Conservation (phyloP, 352 stramenopile species). For the Globisporangium iwayamae region DNA sequence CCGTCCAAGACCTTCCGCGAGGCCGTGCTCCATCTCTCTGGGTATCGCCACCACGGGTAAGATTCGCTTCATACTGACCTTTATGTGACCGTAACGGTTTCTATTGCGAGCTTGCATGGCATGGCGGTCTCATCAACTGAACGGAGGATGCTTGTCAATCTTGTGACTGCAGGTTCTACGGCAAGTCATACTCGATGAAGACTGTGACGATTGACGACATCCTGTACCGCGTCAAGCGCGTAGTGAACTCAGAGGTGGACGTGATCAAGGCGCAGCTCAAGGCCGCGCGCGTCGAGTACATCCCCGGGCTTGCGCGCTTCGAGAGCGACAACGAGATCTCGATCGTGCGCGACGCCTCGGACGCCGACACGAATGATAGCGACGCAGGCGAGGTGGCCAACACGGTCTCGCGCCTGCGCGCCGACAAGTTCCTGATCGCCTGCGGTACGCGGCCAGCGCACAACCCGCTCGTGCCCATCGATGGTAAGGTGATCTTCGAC, state of each 20-base stretch:
- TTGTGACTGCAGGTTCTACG: conserved; percentile 53
- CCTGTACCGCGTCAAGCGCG: conserved; percentile 72
- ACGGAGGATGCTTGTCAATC: background rate
- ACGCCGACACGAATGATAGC: conserved; percentile 4
- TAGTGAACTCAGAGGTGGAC: conserved; percentile 74
- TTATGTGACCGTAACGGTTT: background rate
- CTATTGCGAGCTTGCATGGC: background rate
- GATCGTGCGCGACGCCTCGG: conserved; percentile 37
- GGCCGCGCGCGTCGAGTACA: conserved; percentile 62
- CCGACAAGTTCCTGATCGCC: conserved; percentile 81
- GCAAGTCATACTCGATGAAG: conserved; percentile 83
- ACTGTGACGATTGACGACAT: conserved; percentile 84
- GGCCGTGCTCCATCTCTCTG: conserved; percentile 86
- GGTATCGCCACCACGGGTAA: conserved; percentile 84
- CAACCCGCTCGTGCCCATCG: conserved; percentile 71
- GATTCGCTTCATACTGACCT: background rate
- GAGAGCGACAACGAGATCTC: conserved; percentile 76
- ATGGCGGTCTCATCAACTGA: background rate
- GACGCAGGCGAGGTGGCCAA: conserved; percentile 19
- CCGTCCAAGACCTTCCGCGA: conserved; percentile 90
- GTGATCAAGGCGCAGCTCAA: conserved; percentile 83
- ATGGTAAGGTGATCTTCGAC: conserved; percentile 81
- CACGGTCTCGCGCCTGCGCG: conserved; percentile 43
- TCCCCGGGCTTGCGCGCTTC: conserved; percentile 71
- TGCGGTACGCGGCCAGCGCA: conserved; percentile 83